phyloP scores from a whole-genome alignment of 768 basidiomycete species.

The Macrolepiota albuminosa region DNA sequence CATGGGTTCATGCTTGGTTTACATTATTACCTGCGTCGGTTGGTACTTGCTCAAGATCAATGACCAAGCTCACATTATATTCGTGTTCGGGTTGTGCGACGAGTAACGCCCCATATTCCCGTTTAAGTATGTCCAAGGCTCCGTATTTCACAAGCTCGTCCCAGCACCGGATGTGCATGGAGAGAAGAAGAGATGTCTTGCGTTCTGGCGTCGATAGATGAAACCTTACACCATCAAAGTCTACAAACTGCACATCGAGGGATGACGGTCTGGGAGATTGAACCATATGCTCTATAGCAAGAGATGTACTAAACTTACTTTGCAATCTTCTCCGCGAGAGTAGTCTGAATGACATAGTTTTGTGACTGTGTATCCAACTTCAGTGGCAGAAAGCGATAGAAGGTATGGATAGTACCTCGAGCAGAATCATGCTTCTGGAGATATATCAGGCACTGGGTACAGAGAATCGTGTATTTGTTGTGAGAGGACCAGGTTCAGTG shows the following conservation, averaged over 20 bases:
- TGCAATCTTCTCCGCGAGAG: slow-evolving; percentile 77
- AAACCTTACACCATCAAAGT: slow-evolving; percentile 96
- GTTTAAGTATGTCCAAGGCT: slow-evolving; percentile 68
- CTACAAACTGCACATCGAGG: slow-evolving; percentile 94
- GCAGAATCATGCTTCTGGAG: slow-evolving; percentile 63
- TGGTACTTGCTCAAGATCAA: slow-evolving; percentile 86
- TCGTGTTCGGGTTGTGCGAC: slow-evolving; percentile 71
- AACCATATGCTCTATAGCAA: not conserved
- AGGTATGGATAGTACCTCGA: slow-evolving; percentile 53
- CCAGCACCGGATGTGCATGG: slow-evolving; percentile 99
- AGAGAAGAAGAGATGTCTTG: slow-evolving; percentile 78
- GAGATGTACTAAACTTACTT: slow-evolving; percentile 49
- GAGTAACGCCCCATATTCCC: slow-evolving; percentile 80
- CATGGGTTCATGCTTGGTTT: not conserved
- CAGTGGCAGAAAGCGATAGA: slow-evolving; percentile 3
- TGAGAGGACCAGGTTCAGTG: not conserved
- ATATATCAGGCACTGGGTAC: not conserved
- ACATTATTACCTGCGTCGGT: slow-evolving; percentile 61
- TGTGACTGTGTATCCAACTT: slow-evolving; percentile 53
- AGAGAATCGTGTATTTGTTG: not conserved
- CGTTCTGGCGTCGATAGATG: slow-evolving; percentile 85
- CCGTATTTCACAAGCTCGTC: slow-evolving; percentile 87
- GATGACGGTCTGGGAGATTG: slow-evolving; percentile 66
- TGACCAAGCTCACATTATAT: slow-evolving; percentile 81
- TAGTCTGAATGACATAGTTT: slow-evolving; percentile 90